Evolutionary conservation across 768 basidiomycete genomes (phyloP).

Genomic region (Amanita rimosa): DNA sequence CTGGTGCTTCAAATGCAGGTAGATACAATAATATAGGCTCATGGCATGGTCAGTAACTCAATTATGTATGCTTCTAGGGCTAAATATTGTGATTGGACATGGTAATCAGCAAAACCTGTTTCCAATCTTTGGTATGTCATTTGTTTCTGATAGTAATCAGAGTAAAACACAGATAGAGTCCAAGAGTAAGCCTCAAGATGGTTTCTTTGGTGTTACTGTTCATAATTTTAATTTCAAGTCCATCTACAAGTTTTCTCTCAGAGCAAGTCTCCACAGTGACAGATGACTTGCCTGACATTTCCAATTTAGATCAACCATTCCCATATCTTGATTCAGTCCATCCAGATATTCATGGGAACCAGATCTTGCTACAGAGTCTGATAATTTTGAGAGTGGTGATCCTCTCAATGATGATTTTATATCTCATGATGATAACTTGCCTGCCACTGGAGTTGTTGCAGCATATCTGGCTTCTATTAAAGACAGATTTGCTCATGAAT

Average conservation of each 20-base stretch:
- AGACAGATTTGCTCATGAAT: slow-evolving; percentile 5
- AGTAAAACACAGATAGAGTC: not conserved
- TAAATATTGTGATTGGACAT: not conserved
- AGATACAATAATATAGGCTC: not conserved
- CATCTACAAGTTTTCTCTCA: not conserved
- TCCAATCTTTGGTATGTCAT: not conserved
- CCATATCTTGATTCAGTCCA: slow-evolving; percentile 2
- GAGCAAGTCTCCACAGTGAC: not conserved
- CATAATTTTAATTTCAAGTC: not conserved
- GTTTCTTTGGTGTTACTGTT: not conserved
- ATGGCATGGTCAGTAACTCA: not conserved
- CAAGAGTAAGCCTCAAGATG: not conserved
- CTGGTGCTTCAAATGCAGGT: not conserved
- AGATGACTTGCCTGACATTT: not conserved
- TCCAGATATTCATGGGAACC: not conserved
- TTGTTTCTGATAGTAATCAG: not conserved
- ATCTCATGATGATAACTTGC: not conserved
- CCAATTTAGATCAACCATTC: slow-evolving; percentile 1
- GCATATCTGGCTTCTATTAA: slow-evolving; percentile 6
- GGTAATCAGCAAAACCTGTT: not conserved
- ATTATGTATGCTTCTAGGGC: not conserved
- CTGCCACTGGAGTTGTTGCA: slow-evolving; percentile 1
- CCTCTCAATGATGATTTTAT: slow-evolving; percentile 1
- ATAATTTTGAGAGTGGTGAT: slow-evolving; percentile 2
- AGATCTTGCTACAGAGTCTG: slow-evolving; percentile 3